Evolutionary conservation across 768 basidiomycete species (phyloP).

Genomic region (Piloderma croceum): DNA sequence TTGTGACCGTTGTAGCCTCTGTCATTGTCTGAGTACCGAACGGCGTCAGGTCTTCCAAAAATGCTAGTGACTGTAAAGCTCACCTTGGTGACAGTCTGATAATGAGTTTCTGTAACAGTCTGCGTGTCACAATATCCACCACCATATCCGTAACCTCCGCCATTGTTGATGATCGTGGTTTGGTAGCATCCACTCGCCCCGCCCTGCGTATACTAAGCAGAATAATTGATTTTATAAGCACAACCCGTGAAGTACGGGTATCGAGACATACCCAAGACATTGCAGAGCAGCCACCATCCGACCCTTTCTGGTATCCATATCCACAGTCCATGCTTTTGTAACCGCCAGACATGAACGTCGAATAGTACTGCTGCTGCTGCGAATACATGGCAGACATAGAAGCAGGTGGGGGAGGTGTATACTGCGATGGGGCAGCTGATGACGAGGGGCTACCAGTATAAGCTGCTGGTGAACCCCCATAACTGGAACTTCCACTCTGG

Average conservation of each 20-base stretch:
- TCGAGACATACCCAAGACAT: slow-evolving; percentile 51
- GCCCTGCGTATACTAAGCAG: slow-evolving; percentile 24
- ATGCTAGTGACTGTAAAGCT: slow-evolving; percentile 17
- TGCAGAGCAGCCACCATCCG: slow-evolving; percentile 48
- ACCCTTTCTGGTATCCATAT: slow-evolving; percentile 57
- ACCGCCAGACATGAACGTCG: slow-evolving; percentile 54
- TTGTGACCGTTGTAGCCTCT: slow-evolving; percentile 35
- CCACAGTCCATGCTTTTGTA: slow-evolving; percentile 65
- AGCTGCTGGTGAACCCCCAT: slow-evolving; percentile 18
- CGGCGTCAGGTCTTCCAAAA: not conserved
- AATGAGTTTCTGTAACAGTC: slow-evolving; percentile 1
- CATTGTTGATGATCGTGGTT: slow-evolving; percentile 55
- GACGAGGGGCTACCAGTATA: slow-evolving; percentile 29
- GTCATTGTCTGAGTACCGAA: slow-evolving; percentile 16
- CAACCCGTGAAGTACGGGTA: not conserved
- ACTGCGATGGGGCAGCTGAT: slow-evolving; percentile 21
- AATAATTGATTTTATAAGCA: slow-evolving; percentile 1
- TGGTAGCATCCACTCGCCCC: slow-evolving; percentile 64
- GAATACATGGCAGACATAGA: slow-evolving; percentile 30
- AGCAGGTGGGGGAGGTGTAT: slow-evolving; percentile 30
- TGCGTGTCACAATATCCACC: slow-evolving; percentile 19
- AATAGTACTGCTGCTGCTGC: slow-evolving; percentile 53
- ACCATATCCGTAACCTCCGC: slow-evolving; percentile 15
- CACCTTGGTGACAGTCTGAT: slow-evolving; percentile 4
- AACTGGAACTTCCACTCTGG: not conserved